A percentile compares a stretch with the other conserved stretches of the same genome.
Evolutionary conservation across 1,284 basidiomycete genomes (phyloP).

Genomic region (Tylopilus sp.): DNA sequence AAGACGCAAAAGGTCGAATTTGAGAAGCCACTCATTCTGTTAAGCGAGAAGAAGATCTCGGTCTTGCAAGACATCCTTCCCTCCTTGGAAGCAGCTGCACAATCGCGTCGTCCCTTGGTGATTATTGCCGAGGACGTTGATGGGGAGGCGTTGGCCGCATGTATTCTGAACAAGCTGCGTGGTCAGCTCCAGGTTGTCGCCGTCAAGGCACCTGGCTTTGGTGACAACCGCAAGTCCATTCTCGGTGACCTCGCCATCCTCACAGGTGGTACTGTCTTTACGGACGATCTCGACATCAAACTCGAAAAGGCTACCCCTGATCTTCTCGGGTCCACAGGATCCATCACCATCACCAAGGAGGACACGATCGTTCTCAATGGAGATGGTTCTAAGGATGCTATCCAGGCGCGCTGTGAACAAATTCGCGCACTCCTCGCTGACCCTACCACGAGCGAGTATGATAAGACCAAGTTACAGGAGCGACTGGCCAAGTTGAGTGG

Average conservation of each 20-base stretch:
- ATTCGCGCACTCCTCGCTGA: conserved; percentile 86
- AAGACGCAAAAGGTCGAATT: conserved; percentile 97
- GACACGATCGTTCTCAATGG: conserved; percentile 98
- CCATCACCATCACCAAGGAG: conserved; percentile 96
- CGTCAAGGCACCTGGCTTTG: conserved; percentile 97
- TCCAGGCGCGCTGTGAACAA: conserved; percentile 91
- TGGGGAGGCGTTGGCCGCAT: conserved; percentile 95
- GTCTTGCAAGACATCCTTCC: conserved; percentile 94
- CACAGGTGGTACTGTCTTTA: conserved; percentile 96
- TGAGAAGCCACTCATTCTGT: conserved; percentile 91
- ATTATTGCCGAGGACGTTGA: conserved; percentile 98
- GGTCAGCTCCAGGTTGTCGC: conserved; percentile 92
- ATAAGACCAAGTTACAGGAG: conserved; percentile 95
- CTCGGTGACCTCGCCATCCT: conserved; percentile 96
- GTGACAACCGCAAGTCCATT: conserved; percentile 98
- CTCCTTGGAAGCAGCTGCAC: conserved; percentile 88
- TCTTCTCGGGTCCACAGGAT: conserved; percentile 88
- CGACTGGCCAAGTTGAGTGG: conserved; percentile 94
- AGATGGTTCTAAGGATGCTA: conserved; percentile 81
- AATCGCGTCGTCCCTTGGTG: conserved; percentile 86
- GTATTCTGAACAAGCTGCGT: conserved; percentile 98
- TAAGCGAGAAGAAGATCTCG: conserved; percentile 99
- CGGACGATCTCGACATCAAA: conserved; percentile 97
- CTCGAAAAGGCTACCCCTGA: conserved; percentile 89
- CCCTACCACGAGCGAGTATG: conserved; percentile 86